Evolutionary conservation across 768 basidiomycete genomes (phyloP).

Genomic region (Tephrocybe sp.): DNA sequence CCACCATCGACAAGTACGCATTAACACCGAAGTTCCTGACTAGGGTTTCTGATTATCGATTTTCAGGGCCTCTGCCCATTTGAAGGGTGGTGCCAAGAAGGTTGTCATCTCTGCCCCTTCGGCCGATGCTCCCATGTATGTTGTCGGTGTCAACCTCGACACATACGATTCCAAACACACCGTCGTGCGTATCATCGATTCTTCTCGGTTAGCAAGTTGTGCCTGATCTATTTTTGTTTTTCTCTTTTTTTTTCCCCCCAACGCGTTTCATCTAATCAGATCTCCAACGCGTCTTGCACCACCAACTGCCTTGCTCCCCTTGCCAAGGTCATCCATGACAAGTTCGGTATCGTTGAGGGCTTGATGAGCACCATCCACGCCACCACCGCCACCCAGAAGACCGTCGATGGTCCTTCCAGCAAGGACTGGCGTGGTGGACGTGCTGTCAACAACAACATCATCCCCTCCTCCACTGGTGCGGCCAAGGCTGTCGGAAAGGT

Average conservation of each 20-base stretch:
- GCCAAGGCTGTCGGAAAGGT: conserved; percentile 99
- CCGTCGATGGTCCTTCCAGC: conserved; percentile 89
- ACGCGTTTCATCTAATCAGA: conserved; percentile 34
- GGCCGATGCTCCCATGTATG: conserved; percentile 94
- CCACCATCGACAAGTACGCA: conserved; percentile 81
- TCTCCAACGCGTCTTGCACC: conserved; percentile 99
- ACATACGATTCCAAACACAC: conserved; percentile 83
- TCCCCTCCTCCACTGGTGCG: conserved; percentile 97
- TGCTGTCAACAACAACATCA: conserved; percentile 96
- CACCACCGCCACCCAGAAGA: conserved; percentile 94
- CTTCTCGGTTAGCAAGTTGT: neutral
- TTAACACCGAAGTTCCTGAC: conserved; percentile 6
- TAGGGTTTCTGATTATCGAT: conserved; percentile 12
- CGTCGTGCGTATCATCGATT: conserved; percentile 54
- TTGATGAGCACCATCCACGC: conserved; percentile 99
- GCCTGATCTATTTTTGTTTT: conserved; percentile 4
- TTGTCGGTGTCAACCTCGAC: conserved; percentile 94
- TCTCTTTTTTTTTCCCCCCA: neutral
- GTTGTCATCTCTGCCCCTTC: conserved; percentile 99
- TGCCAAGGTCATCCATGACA: conserved; percentile 97
- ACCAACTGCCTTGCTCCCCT: conserved; percentile 99
- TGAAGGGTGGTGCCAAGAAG: conserved; percentile 99
- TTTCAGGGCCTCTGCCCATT: conserved; percentile 77
- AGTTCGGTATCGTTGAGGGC: conserved; percentile 93
- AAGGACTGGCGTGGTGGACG: conserved; percentile 99